phyloP scores from a whole-genome alignment of 2,329 filamentous ascomycete genomes.

The Trichoderma cornu-damae region DNA sequence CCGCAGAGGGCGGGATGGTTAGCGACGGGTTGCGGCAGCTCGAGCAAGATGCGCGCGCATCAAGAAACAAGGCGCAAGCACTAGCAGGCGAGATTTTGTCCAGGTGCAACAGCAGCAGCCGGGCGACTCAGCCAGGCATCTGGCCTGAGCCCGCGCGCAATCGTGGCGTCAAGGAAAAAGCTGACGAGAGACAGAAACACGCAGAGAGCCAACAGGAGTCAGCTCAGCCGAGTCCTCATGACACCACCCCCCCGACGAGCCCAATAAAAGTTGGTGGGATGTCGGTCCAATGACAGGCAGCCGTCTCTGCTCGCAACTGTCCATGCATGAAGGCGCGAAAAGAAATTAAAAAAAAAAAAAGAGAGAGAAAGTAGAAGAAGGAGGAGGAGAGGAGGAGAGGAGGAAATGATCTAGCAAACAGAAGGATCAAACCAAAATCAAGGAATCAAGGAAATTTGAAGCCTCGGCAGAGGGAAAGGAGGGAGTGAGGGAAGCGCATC shows the following conservation, averaged over 20 bases:
- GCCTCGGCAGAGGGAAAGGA: no score
- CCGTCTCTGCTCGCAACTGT: neutral
- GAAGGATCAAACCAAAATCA: neutral
- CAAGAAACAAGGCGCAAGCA: neutral
- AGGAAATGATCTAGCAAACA: neutral
- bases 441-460: neutral
- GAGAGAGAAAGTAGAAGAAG: no score
- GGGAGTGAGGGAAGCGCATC: neutral
- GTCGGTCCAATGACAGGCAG: slow-evolving; percentile 1
- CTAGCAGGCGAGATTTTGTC: neutral
- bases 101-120: neutral
- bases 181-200: slow-evolving; percentile 2
- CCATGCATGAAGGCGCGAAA: neutral
- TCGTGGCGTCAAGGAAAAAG: slow-evolving; percentile 8
- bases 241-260: slow-evolving; percentile 9
- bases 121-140: neutral
- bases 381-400: no score
- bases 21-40: neutral
- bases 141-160: neutral
- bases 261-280: slow-evolving; percentile 5
- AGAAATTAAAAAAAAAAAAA: no score
- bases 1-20: slow-evolving; percentile 14
- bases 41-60: neutral
- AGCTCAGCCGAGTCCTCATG: slow-evolving; percentile 11
- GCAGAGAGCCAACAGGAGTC: neutral